These are phyloP conservation scores for Fusarium paranaense DNA, from an alignment of 2,329 filamentous ascomycete species.

Conservation along the genomic window DNA sequence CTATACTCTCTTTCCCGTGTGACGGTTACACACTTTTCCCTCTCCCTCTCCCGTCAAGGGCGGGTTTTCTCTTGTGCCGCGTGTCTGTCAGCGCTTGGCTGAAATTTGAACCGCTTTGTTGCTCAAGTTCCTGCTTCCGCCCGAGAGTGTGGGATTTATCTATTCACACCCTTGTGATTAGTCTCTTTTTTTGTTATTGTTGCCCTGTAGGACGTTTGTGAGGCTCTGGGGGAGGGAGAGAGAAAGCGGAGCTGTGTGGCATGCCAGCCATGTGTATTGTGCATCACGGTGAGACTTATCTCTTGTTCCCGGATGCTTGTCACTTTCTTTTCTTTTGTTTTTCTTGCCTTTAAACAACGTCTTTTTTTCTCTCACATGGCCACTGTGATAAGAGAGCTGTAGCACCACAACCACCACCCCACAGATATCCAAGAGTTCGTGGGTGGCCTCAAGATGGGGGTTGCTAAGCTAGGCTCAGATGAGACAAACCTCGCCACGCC, in stretches of 20 bases:
- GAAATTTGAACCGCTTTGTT: not conserved
- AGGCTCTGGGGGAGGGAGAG: not conserved
- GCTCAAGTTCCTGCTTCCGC: not conserved
- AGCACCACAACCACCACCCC: not conserved
- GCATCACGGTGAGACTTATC: conserved; percentile 16
- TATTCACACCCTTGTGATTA: not conserved
- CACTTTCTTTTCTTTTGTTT: not conserved
- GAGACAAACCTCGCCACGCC: not conserved
- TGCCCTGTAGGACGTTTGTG: not conserved
- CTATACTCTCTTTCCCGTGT: conserved; percentile 12
- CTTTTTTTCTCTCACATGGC: not conserved
- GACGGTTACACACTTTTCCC: conserved; percentile 15
- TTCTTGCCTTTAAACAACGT: not conserved
- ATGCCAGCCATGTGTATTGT: conserved; percentile 30
- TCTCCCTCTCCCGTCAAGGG: not conserved
- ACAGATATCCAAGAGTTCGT: not conserved
- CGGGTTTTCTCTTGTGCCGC: conserved; percentile 22
- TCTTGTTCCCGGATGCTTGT: not conserved
- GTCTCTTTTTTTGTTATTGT: not conserved
- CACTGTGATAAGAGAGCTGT: not conserved
- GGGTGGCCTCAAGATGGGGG: not conserved
- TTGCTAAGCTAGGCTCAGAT: not conserved
- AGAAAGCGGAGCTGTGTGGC: not conserved
- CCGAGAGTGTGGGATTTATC: not conserved
- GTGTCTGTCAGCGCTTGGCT: conserved; percentile 43